Evolutionary conservation across 2,329 filamentous ascomycete genomes (phyloP), one percentile per base, ranked within the genome.

Genomic region (Torrubiellomyces zombiae): DNA sequence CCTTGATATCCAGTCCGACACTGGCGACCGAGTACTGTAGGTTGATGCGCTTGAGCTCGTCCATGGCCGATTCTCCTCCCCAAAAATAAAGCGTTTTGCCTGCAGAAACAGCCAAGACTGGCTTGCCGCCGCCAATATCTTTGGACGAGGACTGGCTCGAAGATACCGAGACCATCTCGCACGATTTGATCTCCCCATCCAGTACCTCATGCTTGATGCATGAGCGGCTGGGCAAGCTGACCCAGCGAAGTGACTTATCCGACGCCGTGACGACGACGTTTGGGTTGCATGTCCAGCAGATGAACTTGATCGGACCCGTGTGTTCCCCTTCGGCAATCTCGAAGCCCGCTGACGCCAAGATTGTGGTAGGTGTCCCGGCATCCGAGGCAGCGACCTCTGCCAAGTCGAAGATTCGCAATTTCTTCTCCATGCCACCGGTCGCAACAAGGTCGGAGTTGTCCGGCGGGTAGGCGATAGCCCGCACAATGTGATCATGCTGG

Each of bases 381-480:
- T 48, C 37, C 19, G 54, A 39, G 30, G 56, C 47, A 9, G 54
- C 53, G 20, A 66, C 59, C 31, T 73, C 69, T 10, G 70, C 70
- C 10, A 98, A 60, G 41, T 95, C 86, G 44, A 89, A 98, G 34
- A 98, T 76, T 26, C 86, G 80, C 26, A 98, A 67, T 53, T 89
- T 94, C 64, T 94, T 95, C 56, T 98, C 89, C 58, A 80, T 80
- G 14, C 89, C 89, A 17, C 86, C 89, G 0, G 89, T 95, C 5
- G 86, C 89, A 15, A 98, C 62, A 28, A 92, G 74, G n/a, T 79
- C 77, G 13, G 73, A 74, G 27, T 74, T 68, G 38, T 86, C 77
- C 21, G 78, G 72, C 3, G 81, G 78, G 41, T 94, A 95, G 8
- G 89, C 83, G 33, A 95, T 71, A 19, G 86, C 80, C 34, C 89